Evolutionary conservation across 345 rosid species (phyloP).

Genomic region (Excoecaria cochinchinensis): DNA sequence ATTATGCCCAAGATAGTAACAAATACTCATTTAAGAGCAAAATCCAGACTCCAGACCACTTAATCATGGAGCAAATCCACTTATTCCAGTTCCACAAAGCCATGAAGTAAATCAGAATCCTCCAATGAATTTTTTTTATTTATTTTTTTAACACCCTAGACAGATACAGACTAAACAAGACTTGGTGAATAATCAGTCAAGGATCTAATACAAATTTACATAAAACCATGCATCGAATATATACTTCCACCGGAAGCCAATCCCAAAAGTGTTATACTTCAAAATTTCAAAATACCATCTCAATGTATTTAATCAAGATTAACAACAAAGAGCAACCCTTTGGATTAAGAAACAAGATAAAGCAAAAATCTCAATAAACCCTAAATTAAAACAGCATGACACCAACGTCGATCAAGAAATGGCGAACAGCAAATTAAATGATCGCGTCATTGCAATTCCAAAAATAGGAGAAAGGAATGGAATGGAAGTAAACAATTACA

Average conservation of each 20-base stretch:
- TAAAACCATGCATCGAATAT: neutral
- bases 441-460: neutral
- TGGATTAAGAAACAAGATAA: neutral
- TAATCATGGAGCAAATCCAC: neutral
- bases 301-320: neutral
- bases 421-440: neutral
- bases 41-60: neutral
- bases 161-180: neutral
- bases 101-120: constrained; percentile 1
- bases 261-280: neutral
- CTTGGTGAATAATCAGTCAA: neutral
- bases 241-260: neutral
- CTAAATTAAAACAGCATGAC: neutral
- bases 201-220: neutral
- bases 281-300: neutral
- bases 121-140: neutral
- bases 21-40: neutral
- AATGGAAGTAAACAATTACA: constrained; percentile 31
- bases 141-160: neutral
- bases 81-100: neutral
- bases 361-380: neutral
- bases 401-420: neutral
- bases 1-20: neutral
- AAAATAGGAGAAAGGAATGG: neutral
- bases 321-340: neutral